Base-by-base conservation (phyloP, 2,329 filamentous ascomycete genomes). In the Zasmidium citrigriseum region DNA sequence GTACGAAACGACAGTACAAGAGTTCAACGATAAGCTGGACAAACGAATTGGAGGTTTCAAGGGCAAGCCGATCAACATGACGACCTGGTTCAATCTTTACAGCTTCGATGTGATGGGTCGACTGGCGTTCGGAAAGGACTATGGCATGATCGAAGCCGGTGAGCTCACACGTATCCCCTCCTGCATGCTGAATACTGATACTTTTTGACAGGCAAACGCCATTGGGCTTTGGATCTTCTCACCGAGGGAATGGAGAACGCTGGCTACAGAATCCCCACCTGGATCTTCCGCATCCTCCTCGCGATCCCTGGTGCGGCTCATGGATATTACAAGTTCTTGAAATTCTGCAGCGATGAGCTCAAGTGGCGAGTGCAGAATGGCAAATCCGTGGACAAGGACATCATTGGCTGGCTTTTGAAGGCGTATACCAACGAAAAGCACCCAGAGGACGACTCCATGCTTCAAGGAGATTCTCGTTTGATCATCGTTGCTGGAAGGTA, bases 41-140 rank as follows among this genome's bases (percentile, higher is more conserved):
- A 45, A 64, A 3, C 67, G 70, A 4, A 58, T 80, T 12, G 52
- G 55, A 3, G 52, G 58, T n/a, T 48, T 46, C 12, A 45, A 54
- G 4, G 63, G 70, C 54, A 51, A 68, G 55, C 62, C 70, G 1
- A 59, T 81, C 10, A 69, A 78, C 48, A 67, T 78, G 27, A 65
- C 71, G 1, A 71, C 76, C 48, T 77, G 73, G 64, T 76, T 78
- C 59, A 75, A 72, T 23, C 71, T 76, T 29, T 80, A 75, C 64
- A 72, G 67, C 20, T 80, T 78, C 64, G 78, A 80, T 63, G 70
- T 78, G 22, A 79, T 80, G 74, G 76, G 77, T 3, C 71, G 72
- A 9, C 66, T 81, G 27, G 76, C 76, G 0, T 80, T 80, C 63
- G 77, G 75, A 3, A 69, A 73, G 52, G 67, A 77, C 48, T 77